Percentiles rank a stretch among this genome's conserved stretches.
These are phyloP conservation scores for Mortierella sp. DNA, from an alignment of 371 early-diverging fungal genomes.

Conservation along the genomic window DNA sequence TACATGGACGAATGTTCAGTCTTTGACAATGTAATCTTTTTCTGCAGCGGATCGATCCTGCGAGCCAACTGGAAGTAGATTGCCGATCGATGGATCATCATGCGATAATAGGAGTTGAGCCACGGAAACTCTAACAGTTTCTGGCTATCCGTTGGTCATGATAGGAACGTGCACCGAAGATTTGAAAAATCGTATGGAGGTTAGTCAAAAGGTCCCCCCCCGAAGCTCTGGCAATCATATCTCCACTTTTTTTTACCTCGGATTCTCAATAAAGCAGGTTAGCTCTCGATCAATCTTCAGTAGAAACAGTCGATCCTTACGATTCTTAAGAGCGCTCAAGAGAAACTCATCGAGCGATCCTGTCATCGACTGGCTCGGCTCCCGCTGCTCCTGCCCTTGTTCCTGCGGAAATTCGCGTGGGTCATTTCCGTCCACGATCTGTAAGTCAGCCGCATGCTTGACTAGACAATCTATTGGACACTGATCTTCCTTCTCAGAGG, in stretches of 20 bases:
- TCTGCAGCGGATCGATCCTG: conserved; percentile 66
- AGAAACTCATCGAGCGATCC: conserved; percentile 65
- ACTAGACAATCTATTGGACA: no score
- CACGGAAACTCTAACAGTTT: conserved; percentile 71
- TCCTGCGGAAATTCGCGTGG: no score
- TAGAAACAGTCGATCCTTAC: conserved; percentile 74
- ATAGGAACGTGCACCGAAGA: no score
- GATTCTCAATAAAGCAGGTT: conserved; percentile 65
- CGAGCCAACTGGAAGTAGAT: conserved; percentile 75
- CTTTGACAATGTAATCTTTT: conserved; percentile 71
- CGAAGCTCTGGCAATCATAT: no score
- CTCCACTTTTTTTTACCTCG: conserved; percentile 55
- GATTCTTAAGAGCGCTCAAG: conserved; percentile 68
- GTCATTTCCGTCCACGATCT: no score
- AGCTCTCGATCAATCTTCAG: conserved; percentile 77
- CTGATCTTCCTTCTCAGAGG: no score
- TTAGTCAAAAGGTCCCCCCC: no score
- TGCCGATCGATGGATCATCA: conserved; percentile 80
- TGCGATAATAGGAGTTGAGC: conserved; percentile 83
- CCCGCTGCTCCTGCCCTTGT: no score
- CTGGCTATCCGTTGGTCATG: no score
- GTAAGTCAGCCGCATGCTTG: no score
- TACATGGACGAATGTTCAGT: conserved; percentile 70
- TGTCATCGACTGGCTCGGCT: no score
- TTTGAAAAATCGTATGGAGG: no score